Percentiles rank a stretch among this genome's conserved stretches.
Conservation (phyloP, 1,284 basidiomycete species). For the Tausonia pullulans region DNA sequence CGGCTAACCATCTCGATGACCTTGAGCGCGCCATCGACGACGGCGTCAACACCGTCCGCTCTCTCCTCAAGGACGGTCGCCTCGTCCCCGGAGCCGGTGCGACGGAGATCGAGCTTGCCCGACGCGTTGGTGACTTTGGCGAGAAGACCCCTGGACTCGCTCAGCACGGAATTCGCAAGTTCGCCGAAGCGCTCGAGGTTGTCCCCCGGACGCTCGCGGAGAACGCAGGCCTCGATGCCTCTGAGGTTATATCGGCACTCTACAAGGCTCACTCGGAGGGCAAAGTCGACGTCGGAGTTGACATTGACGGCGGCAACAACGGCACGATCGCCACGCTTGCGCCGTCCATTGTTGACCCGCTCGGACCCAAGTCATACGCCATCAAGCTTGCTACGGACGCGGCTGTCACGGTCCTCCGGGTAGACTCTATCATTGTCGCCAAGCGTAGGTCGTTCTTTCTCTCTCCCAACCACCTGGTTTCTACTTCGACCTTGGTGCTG, state of each 20-base stretch:
- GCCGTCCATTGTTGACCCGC: slow-evolving; percentile 63
- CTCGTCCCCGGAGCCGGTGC: slow-evolving; percentile 93
- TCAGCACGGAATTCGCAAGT: slow-evolving; percentile 89
- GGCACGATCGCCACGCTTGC: slow-evolving; percentile 51
- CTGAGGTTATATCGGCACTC: slow-evolving; percentile 76
- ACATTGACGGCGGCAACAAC: slow-evolving; percentile 74
- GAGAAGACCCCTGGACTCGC: slow-evolving; percentile 79
- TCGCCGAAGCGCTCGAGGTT: slow-evolving; percentile 81
- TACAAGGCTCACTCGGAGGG: slow-evolving; percentile 78
- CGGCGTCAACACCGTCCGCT: slow-evolving; percentile 93
- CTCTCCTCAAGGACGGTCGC: slow-evolving; percentile 77
- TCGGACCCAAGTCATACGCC: slow-evolving; percentile 83
- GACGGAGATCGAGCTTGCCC: slow-evolving; percentile 81
- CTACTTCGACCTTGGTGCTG: neutral
- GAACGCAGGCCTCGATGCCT: slow-evolving; percentile 90
- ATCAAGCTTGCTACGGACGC: slow-evolving; percentile 83
- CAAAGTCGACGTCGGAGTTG: slow-evolving; percentile 54
- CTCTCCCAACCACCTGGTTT: neutral
- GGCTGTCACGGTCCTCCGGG: slow-evolving; percentile 82
- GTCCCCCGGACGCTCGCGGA: slow-evolving; percentile 88
- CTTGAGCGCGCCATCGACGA: slow-evolving; percentile 93
- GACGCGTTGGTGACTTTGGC: slow-evolving; percentile 73
- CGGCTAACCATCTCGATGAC: slow-evolving; percentile 88
- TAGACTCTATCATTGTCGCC: slow-evolving; percentile 97
- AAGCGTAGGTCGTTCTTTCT: slow-evolving; percentile 51